Conservation (phyloP, 371 early-diverging fungal genomes). For the Synchytrium microbalum region DNA sequence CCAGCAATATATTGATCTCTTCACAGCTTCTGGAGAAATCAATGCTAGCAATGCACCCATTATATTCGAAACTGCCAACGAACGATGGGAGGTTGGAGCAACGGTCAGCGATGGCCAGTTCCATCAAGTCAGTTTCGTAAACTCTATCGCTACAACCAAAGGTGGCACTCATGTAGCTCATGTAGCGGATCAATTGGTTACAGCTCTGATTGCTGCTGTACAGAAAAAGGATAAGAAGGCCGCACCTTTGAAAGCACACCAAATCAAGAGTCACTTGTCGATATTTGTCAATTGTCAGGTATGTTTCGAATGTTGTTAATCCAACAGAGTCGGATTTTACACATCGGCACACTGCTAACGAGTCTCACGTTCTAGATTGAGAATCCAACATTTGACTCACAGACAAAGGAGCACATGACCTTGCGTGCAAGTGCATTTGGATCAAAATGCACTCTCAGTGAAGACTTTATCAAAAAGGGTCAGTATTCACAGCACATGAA, state of each 20-base stretch:
- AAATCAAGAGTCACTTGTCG: constrained; percentile 89
- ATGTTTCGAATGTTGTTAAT: neutral
- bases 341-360: too few species aligned
- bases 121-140: constrained; percentile 97
- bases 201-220: constrained; percentile 60
- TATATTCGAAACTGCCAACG: constrained; percentile 63
- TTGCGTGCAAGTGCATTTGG: constrained; percentile 80
- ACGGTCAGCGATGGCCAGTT: constrained; percentile 94
- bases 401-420: constrained; percentile 99
- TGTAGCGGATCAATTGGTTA: constrained; percentile 85
- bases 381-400: constrained; percentile 99
- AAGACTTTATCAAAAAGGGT: constrained; percentile 79
- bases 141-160: constrained; percentile 95
- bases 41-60: constrained; percentile 35
- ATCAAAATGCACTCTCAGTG: constrained; percentile 69
- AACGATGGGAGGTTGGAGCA: constrained; percentile 98
- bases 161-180: constrained; percentile 97
- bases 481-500: constrained; percentile 3
- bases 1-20: constrained; percentile 88
- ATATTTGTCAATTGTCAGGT: constrained; percentile 86
- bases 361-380: constrained; percentile 62
- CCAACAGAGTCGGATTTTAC: neutral
- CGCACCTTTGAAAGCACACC: constrained; percentile 58
- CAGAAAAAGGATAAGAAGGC: constrained; percentile 83
- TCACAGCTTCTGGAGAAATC: constrained; percentile 24